These are phyloP conservation scores for Xerocomellus amylosporus DNA, from an alignment of 768 basidiomycete species.

Conservation along the genomic window DNA sequence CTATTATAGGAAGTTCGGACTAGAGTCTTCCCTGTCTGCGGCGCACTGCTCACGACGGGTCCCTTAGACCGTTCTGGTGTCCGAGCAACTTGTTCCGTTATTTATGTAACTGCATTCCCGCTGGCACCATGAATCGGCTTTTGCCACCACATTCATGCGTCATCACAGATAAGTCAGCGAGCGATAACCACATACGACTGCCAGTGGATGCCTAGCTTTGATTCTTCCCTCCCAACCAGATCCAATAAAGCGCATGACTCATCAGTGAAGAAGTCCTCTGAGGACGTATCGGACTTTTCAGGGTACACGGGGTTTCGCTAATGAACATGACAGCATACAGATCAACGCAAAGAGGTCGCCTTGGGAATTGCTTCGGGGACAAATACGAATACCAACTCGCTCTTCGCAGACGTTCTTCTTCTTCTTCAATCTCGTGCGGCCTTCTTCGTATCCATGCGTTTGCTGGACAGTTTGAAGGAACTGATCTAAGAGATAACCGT, in stretches of 20 bases:
- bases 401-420: slow-evolving; percentile 58
- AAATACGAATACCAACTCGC: slow-evolving; percentile 53
- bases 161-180: background rate
- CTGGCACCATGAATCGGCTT: too few relatives aligned
- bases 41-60: background rate
- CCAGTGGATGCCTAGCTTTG: too few relatives aligned
- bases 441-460: slow-evolving; percentile 58
- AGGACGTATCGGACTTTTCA: too few relatives aligned
- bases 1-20: background rate
- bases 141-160: too few relatives aligned
- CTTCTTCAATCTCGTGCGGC: slow-evolving; percentile 53
- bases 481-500: slow-evolving; percentile 54
- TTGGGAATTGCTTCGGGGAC: slow-evolving; percentile 50
- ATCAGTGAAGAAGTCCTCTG: too few relatives aligned
- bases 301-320: background rate
- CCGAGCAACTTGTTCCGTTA: background rate
- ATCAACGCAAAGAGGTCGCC: slow-evolving; percentile 22
- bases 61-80: background rate
- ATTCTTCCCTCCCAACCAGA: too few relatives aligned
- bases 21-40: background rate
- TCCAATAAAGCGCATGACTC: too few relatives aligned
- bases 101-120: background rate
- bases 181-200: background rate
- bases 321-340: background rate
- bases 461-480: slow-evolving; percentile 61